These are phyloP conservation scores for Elsinoe ampelina DNA, from an alignment of 2,329 filamentous ascomycete genomes.

Conservation along the genomic window DNA sequence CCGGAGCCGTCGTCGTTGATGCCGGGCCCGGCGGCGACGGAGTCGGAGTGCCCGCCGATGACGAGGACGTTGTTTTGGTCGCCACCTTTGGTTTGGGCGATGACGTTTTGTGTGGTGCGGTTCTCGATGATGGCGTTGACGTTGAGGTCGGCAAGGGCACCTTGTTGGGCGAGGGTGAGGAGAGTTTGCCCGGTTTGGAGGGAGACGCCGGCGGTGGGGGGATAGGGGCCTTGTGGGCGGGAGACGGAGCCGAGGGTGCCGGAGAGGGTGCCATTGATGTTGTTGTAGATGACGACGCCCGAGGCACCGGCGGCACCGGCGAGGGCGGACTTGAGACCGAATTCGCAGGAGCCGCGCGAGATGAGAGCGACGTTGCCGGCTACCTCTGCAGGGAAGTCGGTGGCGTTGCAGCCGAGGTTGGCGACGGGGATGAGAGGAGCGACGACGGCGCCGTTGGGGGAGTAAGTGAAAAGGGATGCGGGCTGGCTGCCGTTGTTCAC, in stretches of 20 bases:
- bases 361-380: slow-evolving; percentile 61
- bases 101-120: slow-evolving; percentile 47
- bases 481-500: slow-evolving; percentile 52
- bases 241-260: slow-evolving; percentile 60
- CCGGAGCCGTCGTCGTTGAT: slow-evolving; percentile 75
- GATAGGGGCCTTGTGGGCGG: slow-evolving; percentile 44
- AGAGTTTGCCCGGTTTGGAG: slow-evolving; percentile 50
- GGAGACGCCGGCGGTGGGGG: slow-evolving; percentile 60
- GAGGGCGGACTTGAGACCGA: slow-evolving; percentile 59
- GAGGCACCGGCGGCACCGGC: slow-evolving; percentile 61
- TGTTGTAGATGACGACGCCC: slow-evolving; percentile 68
- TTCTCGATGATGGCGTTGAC: slow-evolving; percentile 40
- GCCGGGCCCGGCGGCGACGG: slow-evolving; percentile 53
- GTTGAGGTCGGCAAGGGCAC: slow-evolving; percentile 31
- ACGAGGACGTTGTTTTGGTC: slow-evolving; percentile 51
- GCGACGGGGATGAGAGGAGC: slow-evolving; percentile 47
- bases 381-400: slow-evolving; percentile 53
- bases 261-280: slow-evolving; percentile 49
- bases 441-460: slow-evolving; percentile 19
- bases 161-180: slow-evolving; percentile 42
- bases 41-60: slow-evolving; percentile 53
- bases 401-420: slow-evolving; percentile 52
- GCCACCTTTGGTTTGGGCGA: slow-evolving; percentile 50
- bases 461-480: slow-evolving; percentile 29
- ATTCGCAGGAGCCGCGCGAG: slow-evolving; percentile 59